Percentiles rank a stretch among this genome's conserved stretches.
These are phyloP conservation scores for Saturnispora gosingensis DNA, from an alignment of 805 yeast genomes.

Conservation along the genomic window DNA sequence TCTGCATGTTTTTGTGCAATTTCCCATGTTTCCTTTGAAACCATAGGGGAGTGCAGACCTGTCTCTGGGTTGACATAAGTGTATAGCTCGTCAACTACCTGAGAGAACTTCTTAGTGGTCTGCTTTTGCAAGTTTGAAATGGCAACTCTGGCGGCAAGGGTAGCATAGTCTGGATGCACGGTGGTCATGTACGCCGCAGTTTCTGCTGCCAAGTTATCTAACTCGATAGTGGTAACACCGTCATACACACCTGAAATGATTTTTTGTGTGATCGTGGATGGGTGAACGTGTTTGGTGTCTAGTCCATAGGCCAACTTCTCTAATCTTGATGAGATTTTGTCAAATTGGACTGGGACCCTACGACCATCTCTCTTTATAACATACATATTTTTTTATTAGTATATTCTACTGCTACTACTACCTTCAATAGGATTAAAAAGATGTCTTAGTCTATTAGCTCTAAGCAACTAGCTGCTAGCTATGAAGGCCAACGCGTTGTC, in stretches of 20 bases:
- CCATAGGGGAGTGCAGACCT: slow-evolving; percentile 54
- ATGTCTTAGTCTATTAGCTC: neutral
- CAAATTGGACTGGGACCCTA: slow-evolving; percentile 89
- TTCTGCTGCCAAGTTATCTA: slow-evolving; percentile 79
- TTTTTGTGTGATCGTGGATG: slow-evolving; percentile 91
- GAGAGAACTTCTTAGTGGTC: slow-evolving; percentile 78
- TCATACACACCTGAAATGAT: slow-evolving; percentile 94
- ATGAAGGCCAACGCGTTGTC: slow-evolving; percentile 1
- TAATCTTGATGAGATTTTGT: slow-evolving; percentile 92
- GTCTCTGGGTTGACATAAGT: slow-evolving; percentile 76
- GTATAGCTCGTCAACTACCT: slow-evolving; percentile 64
- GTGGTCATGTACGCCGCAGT: slow-evolving; percentile 98
- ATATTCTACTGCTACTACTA: neutral
- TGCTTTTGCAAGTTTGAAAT: slow-evolving; percentile 91
- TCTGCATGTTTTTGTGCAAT: slow-evolving; percentile 57
- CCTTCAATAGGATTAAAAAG: neutral
- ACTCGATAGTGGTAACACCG: slow-evolving; percentile 90
- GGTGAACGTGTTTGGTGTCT: slow-evolving; percentile 85
- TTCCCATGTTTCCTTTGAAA: slow-evolving; percentile 56
- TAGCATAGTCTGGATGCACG: slow-evolving; percentile 95
- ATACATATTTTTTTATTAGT: slow-evolving; percentile 40
- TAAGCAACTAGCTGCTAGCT: neutral
- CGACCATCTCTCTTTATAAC: slow-evolving; percentile 91
- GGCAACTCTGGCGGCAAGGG: slow-evolving; percentile 91
- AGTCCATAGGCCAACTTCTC: slow-evolving; percentile 91